Percentiles rank a stretch among this genome's conserved stretches.
Conservation (phyloP, 305 asterid species). For the Plantago rigida region DNA sequence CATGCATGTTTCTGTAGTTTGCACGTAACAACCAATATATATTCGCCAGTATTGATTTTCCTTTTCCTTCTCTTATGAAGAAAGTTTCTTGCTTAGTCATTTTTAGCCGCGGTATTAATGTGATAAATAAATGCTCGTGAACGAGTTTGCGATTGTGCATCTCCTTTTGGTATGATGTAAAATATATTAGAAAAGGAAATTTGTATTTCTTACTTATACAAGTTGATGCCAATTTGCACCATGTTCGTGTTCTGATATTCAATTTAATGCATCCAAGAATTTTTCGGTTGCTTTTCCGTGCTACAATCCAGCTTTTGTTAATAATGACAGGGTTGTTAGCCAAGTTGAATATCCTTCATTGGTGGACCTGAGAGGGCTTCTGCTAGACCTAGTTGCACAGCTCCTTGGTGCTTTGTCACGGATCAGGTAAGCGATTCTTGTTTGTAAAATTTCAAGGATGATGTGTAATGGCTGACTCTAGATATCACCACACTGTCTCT, state of each 20-base stretch:
- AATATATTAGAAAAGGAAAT: too few species aligned
- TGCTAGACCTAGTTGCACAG: slow-evolving; percentile 94
- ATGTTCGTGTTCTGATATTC: slow-evolving; percentile 10
- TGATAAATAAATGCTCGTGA: too few species aligned
- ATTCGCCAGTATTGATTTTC: too few species aligned
- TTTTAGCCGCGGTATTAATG: too few species aligned
- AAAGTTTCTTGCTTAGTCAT: too few species aligned
- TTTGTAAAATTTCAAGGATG: slow-evolving; percentile 1
- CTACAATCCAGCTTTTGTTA: slow-evolving; percentile 21
- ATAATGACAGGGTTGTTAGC: slow-evolving; percentile 80
- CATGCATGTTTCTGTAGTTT: too few species aligned
- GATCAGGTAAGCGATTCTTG: slow-evolving; percentile 55
- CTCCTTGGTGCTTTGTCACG: slow-evolving; percentile 96
- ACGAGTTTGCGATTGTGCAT: too few species aligned
- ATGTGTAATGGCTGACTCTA: not conserved
- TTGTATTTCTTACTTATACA: too few species aligned
- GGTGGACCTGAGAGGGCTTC: slow-evolving; percentile 97
- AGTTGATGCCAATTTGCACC: slow-evolving; percentile 9
- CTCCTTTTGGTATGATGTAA: too few species aligned
- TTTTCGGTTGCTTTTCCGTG: slow-evolving; percentile 10
- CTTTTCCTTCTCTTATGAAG: too few species aligned
- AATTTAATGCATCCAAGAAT: slow-evolving; percentile 16
- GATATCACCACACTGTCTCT: not conserved
- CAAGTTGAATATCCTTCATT: slow-evolving; percentile 96
- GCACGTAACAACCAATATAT: too few species aligned